Evolutionary conservation across 176 grass and related monocot species (phyloP).

Genomic region (Bothriochloa decipiens): DNA sequence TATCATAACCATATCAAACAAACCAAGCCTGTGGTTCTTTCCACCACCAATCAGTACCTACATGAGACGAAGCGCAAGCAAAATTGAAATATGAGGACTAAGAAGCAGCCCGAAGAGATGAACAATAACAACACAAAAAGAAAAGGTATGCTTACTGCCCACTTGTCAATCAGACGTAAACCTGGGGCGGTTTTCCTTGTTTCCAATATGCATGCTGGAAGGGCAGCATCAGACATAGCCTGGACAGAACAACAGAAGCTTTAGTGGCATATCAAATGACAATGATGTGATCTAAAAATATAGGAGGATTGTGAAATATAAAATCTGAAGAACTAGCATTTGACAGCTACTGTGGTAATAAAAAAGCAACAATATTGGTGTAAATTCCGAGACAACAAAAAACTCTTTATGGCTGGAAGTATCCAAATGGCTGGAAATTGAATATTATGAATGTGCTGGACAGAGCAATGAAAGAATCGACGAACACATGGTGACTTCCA

Average conservation of each 20-base stretch:
- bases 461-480: neutral
- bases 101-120: conserved; percentile 12
- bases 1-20: conserved; percentile 99
- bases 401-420: neutral
- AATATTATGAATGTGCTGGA: neutral
- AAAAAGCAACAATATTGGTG: neutral
- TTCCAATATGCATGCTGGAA: conserved; percentile 89
- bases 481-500: neutral
- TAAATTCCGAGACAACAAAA: neutral
- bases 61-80: neutral
- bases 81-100: conserved; percentile 5
- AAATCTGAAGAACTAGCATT: neutral
- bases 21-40: conserved; percentile 95
- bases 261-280: neutral
- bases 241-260: conserved; percentile 35
- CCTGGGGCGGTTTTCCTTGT: conserved; percentile 96
- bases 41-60: conserved; percentile 94
- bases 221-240: conserved; percentile 89
- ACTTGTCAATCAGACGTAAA: conserved; percentile 90
- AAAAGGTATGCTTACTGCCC: conserved; percentile 67
- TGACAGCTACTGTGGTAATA: neutral
- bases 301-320: conserved; percentile 10
- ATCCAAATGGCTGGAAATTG: neutral
- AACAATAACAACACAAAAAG: neutral
- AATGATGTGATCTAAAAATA: neutral